Conservation (phyloP, 306 rosid species). For the Quillaja saponaria region DNA sequence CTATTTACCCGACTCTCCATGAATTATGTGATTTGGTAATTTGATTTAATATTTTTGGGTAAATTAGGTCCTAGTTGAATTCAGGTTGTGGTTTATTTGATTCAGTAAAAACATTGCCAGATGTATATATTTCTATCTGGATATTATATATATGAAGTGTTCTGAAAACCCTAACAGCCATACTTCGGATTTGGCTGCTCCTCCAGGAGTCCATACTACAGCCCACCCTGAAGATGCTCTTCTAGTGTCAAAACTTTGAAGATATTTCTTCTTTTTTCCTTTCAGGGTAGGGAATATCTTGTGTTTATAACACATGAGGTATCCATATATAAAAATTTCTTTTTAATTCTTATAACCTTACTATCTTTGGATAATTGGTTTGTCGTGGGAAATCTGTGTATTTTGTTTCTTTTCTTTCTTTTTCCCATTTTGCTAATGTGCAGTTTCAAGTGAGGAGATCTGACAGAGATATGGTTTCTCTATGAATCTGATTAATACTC, state of each 20-base stretch:
- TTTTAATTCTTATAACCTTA: background rate
- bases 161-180: conserved; percentile 21
- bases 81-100: conserved; percentile 14
- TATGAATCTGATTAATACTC: conserved; percentile 9
- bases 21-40: background rate
- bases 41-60: conserved; percentile 5
- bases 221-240: conserved; percentile 24
- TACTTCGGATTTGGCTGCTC: conserved; percentile 13
- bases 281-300: conserved; percentile 16
- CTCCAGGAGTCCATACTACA: conserved; percentile 13
- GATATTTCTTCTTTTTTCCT: conserved; percentile 30
- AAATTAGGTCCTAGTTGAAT: background rate
- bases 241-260: conserved; percentile 26
- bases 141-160: conserved; percentile 23
- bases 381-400: conserved; percentile 7
- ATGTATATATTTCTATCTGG: conserved; percentile 4
- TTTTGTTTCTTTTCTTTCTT: conserved; percentile 8
- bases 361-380: conserved; percentile 22
- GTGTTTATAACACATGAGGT: conserved; percentile 29
- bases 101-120: background rate
- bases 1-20: too few species aligned
- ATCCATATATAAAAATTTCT: conserved; percentile 7
- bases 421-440: too few species aligned
- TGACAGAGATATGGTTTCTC: conserved; percentile 13
- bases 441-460: conserved; percentile 13